Percentiles rank a stretch among this genome's conserved stretches.
These are phyloP conservation scores for Diaporthe capsici DNA, from an alignment of 2,329 filamentous ascomycete genomes.

Conservation along the genomic window DNA sequence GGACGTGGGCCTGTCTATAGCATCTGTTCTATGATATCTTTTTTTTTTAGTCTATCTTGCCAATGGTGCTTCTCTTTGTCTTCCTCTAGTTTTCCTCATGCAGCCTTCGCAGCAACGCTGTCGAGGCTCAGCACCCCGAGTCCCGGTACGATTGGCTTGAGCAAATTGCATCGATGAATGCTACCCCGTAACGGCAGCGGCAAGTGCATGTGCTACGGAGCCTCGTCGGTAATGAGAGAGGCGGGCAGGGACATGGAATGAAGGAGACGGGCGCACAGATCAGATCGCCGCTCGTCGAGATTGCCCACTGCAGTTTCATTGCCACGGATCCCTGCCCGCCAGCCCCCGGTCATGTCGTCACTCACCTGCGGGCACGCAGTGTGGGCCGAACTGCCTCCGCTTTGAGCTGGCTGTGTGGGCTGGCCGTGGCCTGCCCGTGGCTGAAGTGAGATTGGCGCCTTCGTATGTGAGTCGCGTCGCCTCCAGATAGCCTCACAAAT, in stretches of 20 bases:
- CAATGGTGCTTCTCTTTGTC: slow-evolving; percentile 19
- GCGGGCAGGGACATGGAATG: slow-evolving; percentile 26
- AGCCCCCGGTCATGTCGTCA: slow-evolving; percentile 24
- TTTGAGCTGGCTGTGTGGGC: slow-evolving; percentile 12
- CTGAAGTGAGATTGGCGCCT: slow-evolving; percentile 25
- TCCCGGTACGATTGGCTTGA: slow-evolving; percentile 7
- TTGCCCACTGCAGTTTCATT: slow-evolving; percentile 18
- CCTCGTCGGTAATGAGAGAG: slow-evolving; percentile 32
- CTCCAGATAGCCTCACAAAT: slow-evolving; percentile 32
- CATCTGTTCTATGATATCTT: not conserved
- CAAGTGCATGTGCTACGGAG: slow-evolving; percentile 20
- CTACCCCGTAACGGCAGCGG: slow-evolving; percentile 26
- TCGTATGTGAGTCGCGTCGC: slow-evolving; percentile 31
- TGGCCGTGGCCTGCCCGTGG: not conserved
- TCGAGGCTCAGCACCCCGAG: slow-evolving; percentile 22
- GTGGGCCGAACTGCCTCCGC: slow-evolving; percentile 22
- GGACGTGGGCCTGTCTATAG: slow-evolving; percentile 6
- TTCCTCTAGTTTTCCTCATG: slow-evolving; percentile 24
- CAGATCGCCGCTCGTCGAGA: slow-evolving; percentile 29
- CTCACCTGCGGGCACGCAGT: slow-evolving; percentile 4
- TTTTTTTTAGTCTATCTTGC: not conserved
- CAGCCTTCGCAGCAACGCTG: not conserved
- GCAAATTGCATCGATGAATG: slow-evolving; percentile 21
- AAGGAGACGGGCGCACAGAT: slow-evolving; percentile 27
- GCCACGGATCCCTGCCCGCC: slow-evolving; percentile 28